These are phyloP conservation scores for Aspergillus homomorphus DNA, from an alignment of 495 filamentous ascomycete species.

Conservation along the genomic window DNA sequence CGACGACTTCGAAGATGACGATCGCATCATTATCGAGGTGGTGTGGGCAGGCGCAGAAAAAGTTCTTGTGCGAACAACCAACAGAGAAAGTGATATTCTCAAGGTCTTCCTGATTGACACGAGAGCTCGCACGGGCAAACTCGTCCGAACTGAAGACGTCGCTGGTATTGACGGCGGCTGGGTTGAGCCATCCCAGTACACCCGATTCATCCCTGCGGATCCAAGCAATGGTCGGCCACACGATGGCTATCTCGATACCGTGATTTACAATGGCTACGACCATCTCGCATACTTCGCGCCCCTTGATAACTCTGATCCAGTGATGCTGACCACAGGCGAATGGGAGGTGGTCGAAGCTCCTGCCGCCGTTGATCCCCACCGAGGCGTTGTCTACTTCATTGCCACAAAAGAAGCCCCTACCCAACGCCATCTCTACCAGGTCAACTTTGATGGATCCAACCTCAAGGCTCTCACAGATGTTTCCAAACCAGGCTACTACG, in stretches of 20 bases:
- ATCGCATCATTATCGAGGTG: conserved; percentile 89
- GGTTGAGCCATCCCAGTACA: conserved; percentile 91
- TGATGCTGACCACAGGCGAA: conserved; percentile 79
- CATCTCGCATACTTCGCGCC: conserved; percentile 96
- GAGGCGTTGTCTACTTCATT: conserved; percentile 86
- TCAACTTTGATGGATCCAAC: conserved; percentile 73
- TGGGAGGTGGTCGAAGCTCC: conserved; percentile 94
- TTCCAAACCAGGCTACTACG: conserved; percentile 76
- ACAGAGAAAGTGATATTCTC: conserved; percentile 87
- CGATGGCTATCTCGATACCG: conserved; percentile 89
- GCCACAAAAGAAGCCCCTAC: conserved; percentile 83
- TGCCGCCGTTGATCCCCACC: conserved; percentile 78
- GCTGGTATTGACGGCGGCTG: conserved; percentile 85
- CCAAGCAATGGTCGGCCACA: conserved; percentile 68
- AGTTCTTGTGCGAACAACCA: conserved; percentile 84
- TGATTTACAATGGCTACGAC: conserved; percentile 83
- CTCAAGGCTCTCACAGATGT: conserved; percentile 71
- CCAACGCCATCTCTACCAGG: conserved; percentile 85
- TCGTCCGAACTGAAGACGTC: conserved; percentile 75
- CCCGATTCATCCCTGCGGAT: conserved; percentile 82
- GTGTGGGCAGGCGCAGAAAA: conserved; percentile 80
- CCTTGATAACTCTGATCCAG: conserved; percentile 72
- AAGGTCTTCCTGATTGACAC: conserved; percentile 86
- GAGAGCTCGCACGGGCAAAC: conserved; percentile 66
- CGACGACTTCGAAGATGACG: conserved; percentile 72